Conservation (phyloP, 2,329 filamentous ascomycete species). For the Talaromyces sp. region DNA sequence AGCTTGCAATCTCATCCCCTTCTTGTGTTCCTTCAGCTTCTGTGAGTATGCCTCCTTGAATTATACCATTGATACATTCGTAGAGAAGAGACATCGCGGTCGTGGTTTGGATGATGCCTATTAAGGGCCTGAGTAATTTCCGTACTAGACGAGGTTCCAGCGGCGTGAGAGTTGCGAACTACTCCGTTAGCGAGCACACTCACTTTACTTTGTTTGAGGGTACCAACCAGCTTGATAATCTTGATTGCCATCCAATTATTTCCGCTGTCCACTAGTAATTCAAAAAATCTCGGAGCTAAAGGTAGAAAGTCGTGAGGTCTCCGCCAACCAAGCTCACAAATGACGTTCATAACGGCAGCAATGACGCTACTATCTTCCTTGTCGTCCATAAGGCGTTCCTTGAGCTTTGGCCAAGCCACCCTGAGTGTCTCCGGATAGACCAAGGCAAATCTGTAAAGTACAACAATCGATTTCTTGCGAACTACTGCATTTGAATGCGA, state of each 20-base stretch:
- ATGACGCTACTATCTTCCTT: slow-evolving; percentile 89
- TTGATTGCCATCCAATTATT: slow-evolving; percentile 99
- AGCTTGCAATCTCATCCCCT: slow-evolving; percentile 82
- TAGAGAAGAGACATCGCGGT: slow-evolving; percentile 97
- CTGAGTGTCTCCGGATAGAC: slow-evolving; percentile 95
- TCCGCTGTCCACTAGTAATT: slow-evolving; percentile 81
- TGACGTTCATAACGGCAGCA: slow-evolving; percentile 91
- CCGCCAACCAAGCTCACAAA: slow-evolving; percentile 93
- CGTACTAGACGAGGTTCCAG: slow-evolving; percentile 86
- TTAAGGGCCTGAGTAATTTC: slow-evolving; percentile 86
- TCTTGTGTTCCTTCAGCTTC: slow-evolving; percentile 74
- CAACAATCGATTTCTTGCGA: slow-evolving; percentile 93
- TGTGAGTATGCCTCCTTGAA: slow-evolving; percentile 89
- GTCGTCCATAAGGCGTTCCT: slow-evolving; percentile 86
- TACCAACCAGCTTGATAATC: slow-evolving; percentile 83
- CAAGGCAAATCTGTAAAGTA: slow-evolving; percentile 84
- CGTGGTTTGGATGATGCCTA: slow-evolving; percentile 88
- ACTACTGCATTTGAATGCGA: slow-evolving; percentile 81
- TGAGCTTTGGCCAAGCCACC: slow-evolving; percentile 95
- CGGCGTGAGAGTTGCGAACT: slow-evolving; percentile 93
- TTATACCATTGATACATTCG: slow-evolving; percentile 97
- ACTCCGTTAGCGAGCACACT: slow-evolving; percentile 24
- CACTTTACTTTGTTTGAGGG: neutral
- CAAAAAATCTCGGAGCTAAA: slow-evolving; percentile 84
- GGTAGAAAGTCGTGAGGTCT: slow-evolving; percentile 91